These are phyloP conservation scores for Cutaneotrichosporon sp. DNA, from an alignment of 1,284 basidiomycete species.

Conservation along the genomic window DNA sequence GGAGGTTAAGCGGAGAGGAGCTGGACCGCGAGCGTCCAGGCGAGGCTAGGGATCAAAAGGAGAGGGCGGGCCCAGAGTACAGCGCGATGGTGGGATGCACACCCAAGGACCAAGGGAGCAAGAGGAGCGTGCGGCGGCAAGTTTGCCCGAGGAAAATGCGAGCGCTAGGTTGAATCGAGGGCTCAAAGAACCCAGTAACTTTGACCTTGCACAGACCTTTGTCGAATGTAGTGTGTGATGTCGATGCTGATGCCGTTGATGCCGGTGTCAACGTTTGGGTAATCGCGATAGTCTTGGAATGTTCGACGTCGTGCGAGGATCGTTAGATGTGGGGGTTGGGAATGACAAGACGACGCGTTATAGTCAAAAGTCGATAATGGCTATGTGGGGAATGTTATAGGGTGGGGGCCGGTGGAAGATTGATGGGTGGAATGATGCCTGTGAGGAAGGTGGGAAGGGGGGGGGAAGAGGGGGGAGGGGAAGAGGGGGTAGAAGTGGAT, in stretches of 20 bases:
- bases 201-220: neutral
- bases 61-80: neutral
- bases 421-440: neutral
- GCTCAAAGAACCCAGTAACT: neutral
- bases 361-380: neutral
- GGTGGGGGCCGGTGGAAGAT: neutral
- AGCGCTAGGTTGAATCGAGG: neutral
- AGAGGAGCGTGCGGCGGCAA: neutral
- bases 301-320: neutral
- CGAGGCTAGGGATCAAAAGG: neutral
- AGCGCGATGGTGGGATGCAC: neutral
- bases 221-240: neutral
- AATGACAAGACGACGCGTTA: neutral
- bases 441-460: neutral
- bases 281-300: neutral
- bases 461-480: neutral
- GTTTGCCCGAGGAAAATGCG: conserved; percentile 5
- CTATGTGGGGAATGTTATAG: neutral
- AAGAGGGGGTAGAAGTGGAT: neutral
- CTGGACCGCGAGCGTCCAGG: neutral
- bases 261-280: neutral
- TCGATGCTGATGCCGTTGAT: neutral
- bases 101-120: neutral
- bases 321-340: neutral
- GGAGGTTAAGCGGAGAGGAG: neutral